phyloP scores from a whole-genome alignment of 2,329 filamentous ascomycete genomes.

The Talaromyces sp. region DNA sequence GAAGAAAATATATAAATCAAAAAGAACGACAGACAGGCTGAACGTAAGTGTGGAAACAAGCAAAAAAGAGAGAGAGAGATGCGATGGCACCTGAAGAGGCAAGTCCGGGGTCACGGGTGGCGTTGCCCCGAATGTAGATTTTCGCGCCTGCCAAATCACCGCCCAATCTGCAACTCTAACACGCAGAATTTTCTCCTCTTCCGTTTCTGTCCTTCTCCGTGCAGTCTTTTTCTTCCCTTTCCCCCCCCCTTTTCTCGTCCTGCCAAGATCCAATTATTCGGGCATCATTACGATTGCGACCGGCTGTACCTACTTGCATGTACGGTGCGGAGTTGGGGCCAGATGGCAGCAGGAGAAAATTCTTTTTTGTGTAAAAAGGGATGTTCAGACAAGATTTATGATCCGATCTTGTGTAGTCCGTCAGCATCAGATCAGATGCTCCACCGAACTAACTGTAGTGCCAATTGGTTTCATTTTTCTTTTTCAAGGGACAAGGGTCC shows the following conservation, averaged over 20 bases:
- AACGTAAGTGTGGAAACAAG: constrained; percentile 5
- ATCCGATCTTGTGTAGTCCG: not conserved
- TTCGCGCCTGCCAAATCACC: not conserved
- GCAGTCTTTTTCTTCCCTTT: not conserved
- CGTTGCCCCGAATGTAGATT: constrained; percentile 2
- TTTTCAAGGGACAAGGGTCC: not conserved
- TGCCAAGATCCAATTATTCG: constrained; percentile 2
- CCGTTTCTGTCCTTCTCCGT: constrained; percentile 7
- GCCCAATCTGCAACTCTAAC: constrained; percentile 1
- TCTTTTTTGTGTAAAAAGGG: not conserved
- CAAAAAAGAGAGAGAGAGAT: not conserved
- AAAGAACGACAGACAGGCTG: constrained; percentile 8
- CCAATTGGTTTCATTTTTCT: not conserved
- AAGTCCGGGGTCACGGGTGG: constrained; percentile 17
- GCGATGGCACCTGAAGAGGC: constrained; percentile 12
- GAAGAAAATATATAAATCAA: constrained; percentile 16
- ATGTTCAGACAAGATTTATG: not conserved
- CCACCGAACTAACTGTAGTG: not conserved
- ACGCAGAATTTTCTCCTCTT: not conserved
- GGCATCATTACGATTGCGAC: not conserved
- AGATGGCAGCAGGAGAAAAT: not conserved
- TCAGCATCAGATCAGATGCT: not conserved
- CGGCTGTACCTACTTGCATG: not conserved
- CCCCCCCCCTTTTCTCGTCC: no score
- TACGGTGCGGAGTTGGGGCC: not conserved